These are phyloP conservation scores for Chrysoporthe cubensis DNA, from an alignment of 2,329 filamentous ascomycete genomes.

Conservation along the genomic window DNA sequence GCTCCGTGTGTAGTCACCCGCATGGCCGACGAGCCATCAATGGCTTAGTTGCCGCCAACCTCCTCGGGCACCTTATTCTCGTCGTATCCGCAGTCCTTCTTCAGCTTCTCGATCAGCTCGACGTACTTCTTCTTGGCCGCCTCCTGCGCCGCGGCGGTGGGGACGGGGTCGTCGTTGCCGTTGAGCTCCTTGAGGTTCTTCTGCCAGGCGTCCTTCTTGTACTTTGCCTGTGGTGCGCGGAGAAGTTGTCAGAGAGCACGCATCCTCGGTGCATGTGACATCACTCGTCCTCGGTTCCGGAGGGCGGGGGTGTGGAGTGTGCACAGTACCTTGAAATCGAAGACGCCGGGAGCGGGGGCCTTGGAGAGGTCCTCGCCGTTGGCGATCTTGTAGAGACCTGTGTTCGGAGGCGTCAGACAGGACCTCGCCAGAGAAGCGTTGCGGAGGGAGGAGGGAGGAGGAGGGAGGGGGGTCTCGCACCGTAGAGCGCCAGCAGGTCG, in stretches of 20 bases:
- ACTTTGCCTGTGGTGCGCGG: constrained; percentile 64
- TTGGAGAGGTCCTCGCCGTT: constrained; percentile 59
- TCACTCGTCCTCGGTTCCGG: neutral
- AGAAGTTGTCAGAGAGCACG: constrained; percentile 4
- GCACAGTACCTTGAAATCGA: constrained; percentile 66
- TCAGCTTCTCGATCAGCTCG: constrained; percentile 70
- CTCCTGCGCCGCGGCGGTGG: constrained; percentile 56
- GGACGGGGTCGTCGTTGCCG: constrained; percentile 18
- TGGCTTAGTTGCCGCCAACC: constrained; percentile 41
- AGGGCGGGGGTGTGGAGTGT: neutral
- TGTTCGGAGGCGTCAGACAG: neutral
- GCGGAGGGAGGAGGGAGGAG: neutral
- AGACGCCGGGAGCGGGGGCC: constrained; percentile 67
- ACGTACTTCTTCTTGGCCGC: constrained; percentile 80
- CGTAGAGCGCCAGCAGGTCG: constrained; percentile 67
- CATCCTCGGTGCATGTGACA: constrained; percentile 13
- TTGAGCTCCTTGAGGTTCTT: constrained; percentile 61
- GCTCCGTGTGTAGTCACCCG: neutral
- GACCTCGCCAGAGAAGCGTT: neutral
- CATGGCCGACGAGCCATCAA: neutral
- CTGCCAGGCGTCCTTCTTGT: constrained; percentile 80
- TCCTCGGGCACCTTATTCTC: constrained; percentile 65
- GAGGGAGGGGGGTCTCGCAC: constrained; percentile 43
- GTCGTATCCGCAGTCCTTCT: constrained; percentile 71
- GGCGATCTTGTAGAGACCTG: constrained; percentile 63